A percentile compares a stretch with the other conserved stretches of the same genome.
Evolutionary conservation across 1,284 basidiomycete species (phyloP).

Genomic region (Golubevia pallescens): DNA sequence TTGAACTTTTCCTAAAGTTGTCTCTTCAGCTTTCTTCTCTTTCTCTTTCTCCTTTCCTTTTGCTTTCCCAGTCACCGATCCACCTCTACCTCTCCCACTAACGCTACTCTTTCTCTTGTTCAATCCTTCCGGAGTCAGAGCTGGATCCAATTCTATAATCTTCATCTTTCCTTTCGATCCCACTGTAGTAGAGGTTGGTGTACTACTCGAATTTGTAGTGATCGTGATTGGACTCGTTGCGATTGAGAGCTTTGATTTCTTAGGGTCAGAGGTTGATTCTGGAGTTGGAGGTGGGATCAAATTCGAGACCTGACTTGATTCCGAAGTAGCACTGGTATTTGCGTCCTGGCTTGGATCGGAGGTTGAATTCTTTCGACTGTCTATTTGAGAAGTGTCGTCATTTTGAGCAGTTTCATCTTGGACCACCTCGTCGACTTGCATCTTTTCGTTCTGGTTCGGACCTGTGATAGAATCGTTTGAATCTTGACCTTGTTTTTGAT

Average conservation of each 20-base stretch:
- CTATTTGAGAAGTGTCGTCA: no score
- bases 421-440: no score
- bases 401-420: no score
- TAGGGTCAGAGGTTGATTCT: background rate
- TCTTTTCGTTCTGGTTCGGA: no score
- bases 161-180: background rate
- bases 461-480: background rate
- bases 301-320: background rate
- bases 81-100: background rate
- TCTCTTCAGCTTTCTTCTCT: no score
- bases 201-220: background rate
- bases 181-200: background rate
- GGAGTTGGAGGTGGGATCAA: background rate
- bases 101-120: background rate
- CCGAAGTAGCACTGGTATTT: background rate
- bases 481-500: background rate
- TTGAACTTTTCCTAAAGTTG: background rate
- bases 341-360: no score
- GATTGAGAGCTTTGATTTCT: no score
- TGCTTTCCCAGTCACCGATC: no score
- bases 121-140: background rate
- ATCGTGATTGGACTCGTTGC: background rate
- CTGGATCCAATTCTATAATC: background rate
- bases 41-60: no score
- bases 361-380: no score